Evolutionary conservation across 148 eudicot species (phyloP).

Genomic region (Camellia lanceoleosa): DNA sequence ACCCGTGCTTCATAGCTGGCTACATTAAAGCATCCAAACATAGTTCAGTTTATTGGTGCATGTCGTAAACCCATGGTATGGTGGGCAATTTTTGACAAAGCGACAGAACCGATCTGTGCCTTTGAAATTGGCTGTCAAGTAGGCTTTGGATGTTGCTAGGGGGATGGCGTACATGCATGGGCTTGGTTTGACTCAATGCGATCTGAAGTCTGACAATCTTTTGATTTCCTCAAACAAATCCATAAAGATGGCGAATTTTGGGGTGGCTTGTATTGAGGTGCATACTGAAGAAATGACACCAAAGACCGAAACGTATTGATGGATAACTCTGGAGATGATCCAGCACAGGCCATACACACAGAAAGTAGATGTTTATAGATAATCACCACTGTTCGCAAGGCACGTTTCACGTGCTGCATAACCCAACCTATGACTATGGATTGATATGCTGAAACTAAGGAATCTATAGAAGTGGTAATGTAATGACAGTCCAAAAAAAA

Average conservation of each 20-base stretch:
- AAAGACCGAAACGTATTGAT: slow-evolving; percentile 96
- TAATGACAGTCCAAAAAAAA: neutral
- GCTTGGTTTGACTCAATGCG: slow-evolving; percentile 79
- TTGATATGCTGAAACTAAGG: slow-evolving; percentile 20
- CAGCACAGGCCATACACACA: slow-evolving; percentile 96
- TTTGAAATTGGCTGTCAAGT: slow-evolving; percentile 86
- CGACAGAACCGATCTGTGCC: slow-evolving; percentile 87
- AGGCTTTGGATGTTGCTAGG: slow-evolving; percentile 97
- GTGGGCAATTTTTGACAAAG: slow-evolving; percentile 89
- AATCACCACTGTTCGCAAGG: slow-evolving; percentile 80
- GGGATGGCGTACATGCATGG: slow-evolving; percentile 98
- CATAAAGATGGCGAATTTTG: slow-evolving; percentile 96
- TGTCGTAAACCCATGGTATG: slow-evolving; percentile 98
- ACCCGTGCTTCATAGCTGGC: too few species aligned
- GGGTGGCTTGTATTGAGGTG: slow-evolving; percentile 97
- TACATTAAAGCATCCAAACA: slow-evolving; percentile 76
- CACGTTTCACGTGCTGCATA: slow-evolving; percentile 95
- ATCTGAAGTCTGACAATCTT: slow-evolving; percentile 92
- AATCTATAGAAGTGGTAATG: neutral
- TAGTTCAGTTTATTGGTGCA: slow-evolving; percentile 89
- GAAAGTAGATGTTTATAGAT: slow-evolving; percentile 93
- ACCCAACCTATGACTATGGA: slow-evolving; percentile 87
- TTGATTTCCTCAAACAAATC: slow-evolving; percentile 81
- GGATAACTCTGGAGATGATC: slow-evolving; percentile 99
- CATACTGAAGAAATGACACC: slow-evolving; percentile 99